Evolutionary conservation across 169 alveolate genomes (phyloP).

Genomic region (Plasmodium inui): DNA sequence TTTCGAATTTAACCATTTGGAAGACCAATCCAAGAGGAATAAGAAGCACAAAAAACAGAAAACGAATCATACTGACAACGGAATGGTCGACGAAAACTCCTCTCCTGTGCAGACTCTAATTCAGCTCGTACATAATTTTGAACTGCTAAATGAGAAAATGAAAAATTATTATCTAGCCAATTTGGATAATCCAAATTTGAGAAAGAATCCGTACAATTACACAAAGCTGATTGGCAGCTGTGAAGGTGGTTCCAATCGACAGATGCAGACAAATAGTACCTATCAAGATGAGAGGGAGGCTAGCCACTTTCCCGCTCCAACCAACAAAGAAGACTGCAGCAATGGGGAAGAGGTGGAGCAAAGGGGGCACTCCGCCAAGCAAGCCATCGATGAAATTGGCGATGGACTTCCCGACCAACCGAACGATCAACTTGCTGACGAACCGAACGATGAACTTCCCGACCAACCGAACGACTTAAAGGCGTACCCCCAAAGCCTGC

Average conservation of each 20-base stretch:
- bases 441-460: neutral
- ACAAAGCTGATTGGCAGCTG: neutral
- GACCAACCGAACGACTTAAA: neutral
- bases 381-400: neutral
- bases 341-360: neutral
- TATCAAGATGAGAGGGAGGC: neutral
- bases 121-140: constrained; percentile 16
- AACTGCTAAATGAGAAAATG: constrained; percentile 31
- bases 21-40: neutral
- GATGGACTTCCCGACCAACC: neutral
- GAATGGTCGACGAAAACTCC: neutral
- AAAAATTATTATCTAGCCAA: constrained; percentile 20
- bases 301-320: neutral
- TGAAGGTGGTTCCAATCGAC: neutral
- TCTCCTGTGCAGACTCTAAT: constrained; percentile 26
- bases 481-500: neutral
- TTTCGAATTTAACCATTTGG: constrained; percentile 10
- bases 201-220: constrained; percentile 5
- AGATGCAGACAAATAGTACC: neutral
- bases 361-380: neutral
- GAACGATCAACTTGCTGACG: no score
- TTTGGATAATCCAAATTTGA: constrained; percentile 15
- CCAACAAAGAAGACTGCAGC: neutral
- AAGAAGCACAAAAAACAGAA: neutral
- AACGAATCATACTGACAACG: neutral